Evolutionary conservation across 306 rosid species (phyloP).

Genomic region (Cucumis melo): DNA sequence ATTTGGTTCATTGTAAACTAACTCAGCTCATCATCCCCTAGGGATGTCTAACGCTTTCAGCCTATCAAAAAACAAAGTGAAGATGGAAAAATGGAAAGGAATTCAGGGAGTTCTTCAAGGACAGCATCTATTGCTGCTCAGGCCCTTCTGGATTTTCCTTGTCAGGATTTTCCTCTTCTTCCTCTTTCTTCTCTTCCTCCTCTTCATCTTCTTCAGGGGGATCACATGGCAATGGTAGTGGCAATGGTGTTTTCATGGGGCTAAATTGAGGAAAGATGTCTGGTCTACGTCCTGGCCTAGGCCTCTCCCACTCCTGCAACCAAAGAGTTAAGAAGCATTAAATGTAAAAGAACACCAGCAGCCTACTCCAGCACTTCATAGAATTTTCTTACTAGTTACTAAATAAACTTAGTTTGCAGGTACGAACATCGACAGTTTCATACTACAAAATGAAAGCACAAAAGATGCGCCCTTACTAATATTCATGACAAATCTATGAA

Average conservation of each 20-base stretch:
- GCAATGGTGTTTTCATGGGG: slow-evolving; percentile 36
- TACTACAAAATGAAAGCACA: neutral
- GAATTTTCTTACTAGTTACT: neutral
- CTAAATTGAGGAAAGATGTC: slow-evolving; percentile 42
- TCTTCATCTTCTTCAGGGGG: slow-evolving; percentile 51
- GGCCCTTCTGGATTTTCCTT: slow-evolving; percentile 24
- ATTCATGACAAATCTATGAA: neutral
- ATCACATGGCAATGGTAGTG: slow-evolving; percentile 41
- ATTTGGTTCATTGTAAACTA: neutral
- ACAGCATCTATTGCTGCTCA: slow-evolving; percentile 14
- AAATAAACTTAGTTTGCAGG: neutral
- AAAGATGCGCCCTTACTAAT: neutral
- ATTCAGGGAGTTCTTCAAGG: slow-evolving; percentile 4
- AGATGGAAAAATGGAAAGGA: neutral
- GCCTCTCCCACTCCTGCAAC: slow-evolving; percentile 40
- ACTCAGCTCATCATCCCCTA: slow-evolving; percentile 5
- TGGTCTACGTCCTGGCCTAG: slow-evolving; percentile 38
- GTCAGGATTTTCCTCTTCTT: slow-evolving; percentile 30
- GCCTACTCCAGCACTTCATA: neutral
- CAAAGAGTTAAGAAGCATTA: neutral
- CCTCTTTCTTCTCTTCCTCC: slow-evolving; percentile 42
- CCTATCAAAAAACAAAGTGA: neutral
- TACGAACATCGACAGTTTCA: neutral
- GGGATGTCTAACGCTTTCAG: slow-evolving; percentile 1
- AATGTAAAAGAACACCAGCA: neutral